These are phyloP conservation scores for Metarhizium brunneum DNA, from an alignment of 2,329 filamentous ascomycete genomes.

Conservation along the genomic window DNA sequence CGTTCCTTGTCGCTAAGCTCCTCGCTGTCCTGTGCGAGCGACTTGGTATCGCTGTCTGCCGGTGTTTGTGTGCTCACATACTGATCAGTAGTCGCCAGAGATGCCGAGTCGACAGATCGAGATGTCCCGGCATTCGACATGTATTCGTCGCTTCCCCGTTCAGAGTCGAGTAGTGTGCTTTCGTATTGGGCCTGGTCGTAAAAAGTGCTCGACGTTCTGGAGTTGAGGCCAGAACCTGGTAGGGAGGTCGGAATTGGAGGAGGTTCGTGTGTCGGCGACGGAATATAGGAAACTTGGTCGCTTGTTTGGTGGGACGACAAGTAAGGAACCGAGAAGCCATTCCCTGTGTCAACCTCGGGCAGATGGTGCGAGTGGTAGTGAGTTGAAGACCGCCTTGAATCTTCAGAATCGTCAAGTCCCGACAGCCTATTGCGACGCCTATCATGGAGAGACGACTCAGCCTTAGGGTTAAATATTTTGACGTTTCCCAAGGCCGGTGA, in stretches of 20 bases:
- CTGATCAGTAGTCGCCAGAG: conserved; percentile 32
- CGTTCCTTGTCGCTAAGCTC: conserved; percentile 44
- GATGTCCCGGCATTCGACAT: conserved; percentile 32
- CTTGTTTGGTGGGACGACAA: conserved; percentile 22
- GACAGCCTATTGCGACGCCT: conserved; percentile 1
- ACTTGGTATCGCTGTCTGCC: conserved; percentile 27
- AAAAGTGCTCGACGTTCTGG: conserved; percentile 32
- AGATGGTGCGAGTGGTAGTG: conserved; percentile 29
- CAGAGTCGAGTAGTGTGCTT: conserved; percentile 33
- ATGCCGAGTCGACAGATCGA: conserved; percentile 37
- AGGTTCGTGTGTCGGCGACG: conserved; percentile 39
- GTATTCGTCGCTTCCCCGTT: conserved; percentile 36
- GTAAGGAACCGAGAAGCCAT: conserved; percentile 41
- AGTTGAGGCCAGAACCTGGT: conserved; percentile 24
- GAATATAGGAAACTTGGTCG: conserved; percentile 20
- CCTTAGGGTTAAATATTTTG: conserved; percentile 20
- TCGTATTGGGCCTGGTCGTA: conserved; percentile 28
- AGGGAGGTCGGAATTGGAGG: conserved; percentile 36
- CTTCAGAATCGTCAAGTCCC: conserved; percentile 14
- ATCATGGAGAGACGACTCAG: conserved; percentile 2
- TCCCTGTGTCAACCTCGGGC: conserved; percentile 41
- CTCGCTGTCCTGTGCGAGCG: conserved; percentile 27
- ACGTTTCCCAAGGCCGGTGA: conserved; percentile 20
- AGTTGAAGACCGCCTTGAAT: conserved; percentile 16
- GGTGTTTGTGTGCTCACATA: conserved; percentile 27